Evolutionary conservation across 257 asterid species (phyloP).

Genomic region (Cordia subcordata): DNA sequence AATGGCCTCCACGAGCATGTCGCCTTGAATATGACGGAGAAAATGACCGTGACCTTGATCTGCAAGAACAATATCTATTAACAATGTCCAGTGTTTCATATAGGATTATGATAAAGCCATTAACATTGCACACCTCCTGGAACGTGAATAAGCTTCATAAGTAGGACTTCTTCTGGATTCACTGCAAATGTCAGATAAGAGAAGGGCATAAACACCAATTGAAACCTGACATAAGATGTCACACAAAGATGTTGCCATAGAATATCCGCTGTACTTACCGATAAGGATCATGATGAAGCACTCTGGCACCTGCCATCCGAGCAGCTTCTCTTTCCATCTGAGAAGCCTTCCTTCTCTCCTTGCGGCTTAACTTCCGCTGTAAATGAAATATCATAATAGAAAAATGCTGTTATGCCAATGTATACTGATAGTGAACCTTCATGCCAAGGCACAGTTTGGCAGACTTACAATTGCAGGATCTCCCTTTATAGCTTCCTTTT

Average conservation of each 20-base stretch:
- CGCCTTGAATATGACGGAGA: constrained; percentile 80
- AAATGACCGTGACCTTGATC: constrained; percentile 83
- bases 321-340: constrained; percentile 91
- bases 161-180: constrained; percentile 96
- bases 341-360: constrained; percentile 93
- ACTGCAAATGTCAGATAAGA: constrained; percentile 33
- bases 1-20: constrained; percentile 50
- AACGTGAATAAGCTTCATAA: constrained; percentile 89
- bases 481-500: constrained; percentile 92
- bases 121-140: constrained; percentile 52
- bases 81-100: constrained; percentile 4
- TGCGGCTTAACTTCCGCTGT: constrained; percentile 93
- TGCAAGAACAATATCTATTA: constrained; percentile 19
- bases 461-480: constrained; percentile 89
- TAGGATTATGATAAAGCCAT: not conserved
- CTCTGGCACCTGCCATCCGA: constrained; percentile 68
- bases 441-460: not conserved
- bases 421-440: constrained; percentile 2
- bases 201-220: constrained; percentile 1
- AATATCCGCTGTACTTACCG: constrained; percentile 38
- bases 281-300: constrained; percentile 82
- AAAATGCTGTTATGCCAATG: constrained; percentile 3
- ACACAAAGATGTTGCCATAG: not conserved
- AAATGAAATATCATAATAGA: constrained; percentile 14
- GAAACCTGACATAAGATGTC: not conserved